Evolutionary conservation across 768 basidiomycete genomes (phyloP).

Genomic region (Psilocybe tampanensis): DNA sequence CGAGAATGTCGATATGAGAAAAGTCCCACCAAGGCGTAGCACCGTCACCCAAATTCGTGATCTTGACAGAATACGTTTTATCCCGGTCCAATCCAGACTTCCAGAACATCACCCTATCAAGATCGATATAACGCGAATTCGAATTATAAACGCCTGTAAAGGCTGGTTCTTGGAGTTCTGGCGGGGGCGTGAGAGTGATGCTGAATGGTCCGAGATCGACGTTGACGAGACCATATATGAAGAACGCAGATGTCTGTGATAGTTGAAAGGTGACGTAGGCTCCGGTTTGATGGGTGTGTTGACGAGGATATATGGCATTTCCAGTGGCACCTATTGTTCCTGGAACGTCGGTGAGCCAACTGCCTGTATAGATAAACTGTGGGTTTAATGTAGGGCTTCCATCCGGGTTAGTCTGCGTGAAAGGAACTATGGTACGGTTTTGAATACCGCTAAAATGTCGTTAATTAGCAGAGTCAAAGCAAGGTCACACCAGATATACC

Average conservation of each 20-base stretch:
- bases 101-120: conserved; percentile 8
- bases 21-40: conserved; percentile 8
- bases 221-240: conserved; percentile 13
- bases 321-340: conserved; percentile 1
- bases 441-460: background rate
- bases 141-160: conserved; percentile 7
- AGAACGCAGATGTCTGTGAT: conserved; percentile 11
- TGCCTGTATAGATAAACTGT: background rate
- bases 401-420: background rate
- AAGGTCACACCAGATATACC: background rate
- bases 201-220: conserved; percentile 3
- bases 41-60: conserved; percentile 2
- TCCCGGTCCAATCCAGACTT: conserved; percentile 1
- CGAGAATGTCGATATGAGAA: conserved; percentile 2
- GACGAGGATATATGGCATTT: conserved; percentile 2
- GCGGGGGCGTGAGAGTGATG: conserved; percentile 8
- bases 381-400: background rate
- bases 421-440: background rate
- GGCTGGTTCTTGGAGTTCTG: background rate
- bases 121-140: conserved; percentile 1
- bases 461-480: background rate
- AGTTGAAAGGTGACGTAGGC: conserved; percentile 10
- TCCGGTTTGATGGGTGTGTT: background rate
- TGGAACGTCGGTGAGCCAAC: background rate
- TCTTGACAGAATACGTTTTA: conserved; percentile 1